These are phyloP conservation scores for Panicum miliaceum DNA, from an alignment of 176 grass and related monocot genomes.

Conservation along the genomic window DNA sequence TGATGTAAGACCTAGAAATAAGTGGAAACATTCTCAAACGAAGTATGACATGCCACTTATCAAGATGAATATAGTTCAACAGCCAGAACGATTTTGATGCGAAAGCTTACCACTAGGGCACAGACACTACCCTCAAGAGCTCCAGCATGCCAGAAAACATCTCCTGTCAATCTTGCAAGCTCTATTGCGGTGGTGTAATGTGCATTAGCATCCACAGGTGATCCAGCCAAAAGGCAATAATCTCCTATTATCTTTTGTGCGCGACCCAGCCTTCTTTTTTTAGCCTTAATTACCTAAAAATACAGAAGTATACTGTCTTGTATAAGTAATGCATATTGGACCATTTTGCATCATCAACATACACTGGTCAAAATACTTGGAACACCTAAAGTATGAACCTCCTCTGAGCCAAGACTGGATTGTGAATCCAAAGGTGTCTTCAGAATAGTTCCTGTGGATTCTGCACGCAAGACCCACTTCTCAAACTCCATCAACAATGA, in stretches of 20 bases:
- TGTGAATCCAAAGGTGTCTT: conserved; percentile 99
- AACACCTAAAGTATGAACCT: conserved; percentile 97
- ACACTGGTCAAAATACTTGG: conserved; percentile 67
- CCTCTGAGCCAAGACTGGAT: conserved; percentile 99
- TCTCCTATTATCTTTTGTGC: conserved; percentile 98
- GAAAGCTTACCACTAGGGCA: conserved; percentile 73
- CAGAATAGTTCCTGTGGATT: conserved; percentile 95
- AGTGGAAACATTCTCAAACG: conserved; percentile 1
- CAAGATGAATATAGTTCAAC: conserved; percentile 1
- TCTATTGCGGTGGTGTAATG: conserved; percentile 99
- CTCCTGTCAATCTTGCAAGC: conserved; percentile 92
- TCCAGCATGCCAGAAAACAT: conserved; percentile 99
- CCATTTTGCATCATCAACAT: conserved; percentile 42
- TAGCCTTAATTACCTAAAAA: conserved; percentile 93
- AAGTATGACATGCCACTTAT: background rate
- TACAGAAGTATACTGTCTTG: conserved; percentile 38
- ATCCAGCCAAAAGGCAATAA: conserved; percentile 94
- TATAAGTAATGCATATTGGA: conserved; percentile 45
- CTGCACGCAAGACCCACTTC: conserved; percentile 97
- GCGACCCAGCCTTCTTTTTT: conserved; percentile 91
- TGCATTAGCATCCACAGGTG: conserved; percentile 93
- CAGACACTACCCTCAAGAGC: conserved; percentile 98
- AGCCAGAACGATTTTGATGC: background rate
- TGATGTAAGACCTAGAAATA: background rate
- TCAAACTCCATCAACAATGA: conserved; percentile 99